Percentiles rank a stretch among this genome's conserved stretches.
Conservation (phyloP, 768 basidiomycete genomes). For the Phallus indusiatus region DNA sequence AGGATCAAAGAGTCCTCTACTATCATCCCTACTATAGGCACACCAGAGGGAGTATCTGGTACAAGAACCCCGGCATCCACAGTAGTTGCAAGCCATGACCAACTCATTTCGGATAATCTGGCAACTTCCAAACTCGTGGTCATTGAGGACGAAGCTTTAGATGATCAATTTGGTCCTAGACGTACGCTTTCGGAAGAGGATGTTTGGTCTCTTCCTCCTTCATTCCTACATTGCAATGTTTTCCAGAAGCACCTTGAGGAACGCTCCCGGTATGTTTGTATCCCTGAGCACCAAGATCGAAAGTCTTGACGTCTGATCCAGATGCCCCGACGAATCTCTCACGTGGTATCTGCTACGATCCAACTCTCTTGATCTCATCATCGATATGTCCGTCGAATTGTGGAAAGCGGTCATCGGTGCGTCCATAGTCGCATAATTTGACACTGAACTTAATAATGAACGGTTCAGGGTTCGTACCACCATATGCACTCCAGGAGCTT, state of each 20-base stretch:
- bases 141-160: background rate
- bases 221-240: slow-evolving; percentile 56
- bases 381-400: slow-evolving; percentile 47
- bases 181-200: slow-evolving; percentile 38
- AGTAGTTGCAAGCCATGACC: background rate
- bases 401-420: slow-evolving; percentile 47
- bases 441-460: background rate
- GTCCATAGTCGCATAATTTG: slow-evolving; percentile 24
- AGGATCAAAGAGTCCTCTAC: background rate
- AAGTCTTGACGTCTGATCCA: slow-evolving; percentile 14
- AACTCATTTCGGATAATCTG: background rate
- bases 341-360: slow-evolving; percentile 54
- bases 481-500: slow-evolving; percentile 57
- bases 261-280: slow-evolving; percentile 26
- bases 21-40: background rate
- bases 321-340: slow-evolving; percentile 47
- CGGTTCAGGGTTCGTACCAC: slow-evolving; percentile 49
- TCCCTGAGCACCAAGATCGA: background rate
- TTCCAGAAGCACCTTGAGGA: slow-evolving; percentile 56
- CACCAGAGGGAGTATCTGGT: background rate
- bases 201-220: slow-evolving; percentile 60
- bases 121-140: background rate
- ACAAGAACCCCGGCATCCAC: background rate
- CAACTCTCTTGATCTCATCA: slow-evolving; percentile 59
- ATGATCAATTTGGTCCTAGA: slow-evolving; percentile 15